phyloP scores from a whole-genome alignment of 768 basidiomycete genomes.

The Psilocybe sp. region DNA sequence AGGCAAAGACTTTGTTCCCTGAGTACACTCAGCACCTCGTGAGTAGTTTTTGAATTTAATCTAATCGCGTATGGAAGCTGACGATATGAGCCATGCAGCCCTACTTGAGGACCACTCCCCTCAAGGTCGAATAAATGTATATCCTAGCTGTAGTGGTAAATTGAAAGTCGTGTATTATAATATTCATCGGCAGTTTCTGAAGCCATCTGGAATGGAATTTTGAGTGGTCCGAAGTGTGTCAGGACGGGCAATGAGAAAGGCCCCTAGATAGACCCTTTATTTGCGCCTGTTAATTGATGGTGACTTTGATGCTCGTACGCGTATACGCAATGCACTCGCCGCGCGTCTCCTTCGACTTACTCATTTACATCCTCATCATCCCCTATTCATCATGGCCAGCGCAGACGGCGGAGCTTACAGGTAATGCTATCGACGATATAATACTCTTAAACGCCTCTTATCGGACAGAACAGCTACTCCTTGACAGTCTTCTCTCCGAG shows the following conservation, averaged over 20 bases:
- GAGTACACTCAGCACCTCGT: slow-evolving; percentile 79
- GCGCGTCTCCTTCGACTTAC: slow-evolving; percentile 18
- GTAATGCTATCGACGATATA: slow-evolving; percentile 26
- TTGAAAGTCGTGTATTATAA: neutral
- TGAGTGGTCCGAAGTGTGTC: too few relatives aligned
- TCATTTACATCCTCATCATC: slow-evolving; percentile 9
- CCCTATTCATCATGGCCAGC: slow-evolving; percentile 57
- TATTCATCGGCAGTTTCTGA: neutral
- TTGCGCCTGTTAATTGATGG: too few relatives aligned
- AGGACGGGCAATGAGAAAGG: too few relatives aligned
- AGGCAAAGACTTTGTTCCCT: slow-evolving; percentile 91
- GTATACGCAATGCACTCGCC: slow-evolving; percentile 18
- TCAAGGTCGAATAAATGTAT: slow-evolving; percentile 32
- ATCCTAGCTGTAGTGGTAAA: neutral
- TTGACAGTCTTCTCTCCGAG: slow-evolving; percentile 99
- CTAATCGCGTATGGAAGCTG: neutral
- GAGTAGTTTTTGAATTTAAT: slow-evolving; percentile 13
- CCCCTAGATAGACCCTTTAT: too few relatives aligned
- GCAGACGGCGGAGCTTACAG: slow-evolving; percentile 84
- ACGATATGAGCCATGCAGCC: slow-evolving; percentile 43
- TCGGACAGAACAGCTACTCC: slow-evolving; percentile 70
- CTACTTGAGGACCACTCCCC: slow-evolving; percentile 83
- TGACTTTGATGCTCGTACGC: slow-evolving; percentile 11
- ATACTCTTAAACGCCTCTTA: slow-evolving; percentile 5
- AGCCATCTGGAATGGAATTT: neutral